Evolutionary conservation across 352 stramenopile genomes (phyloP).

Genomic region (Globisporangium mamillatum): DNA sequence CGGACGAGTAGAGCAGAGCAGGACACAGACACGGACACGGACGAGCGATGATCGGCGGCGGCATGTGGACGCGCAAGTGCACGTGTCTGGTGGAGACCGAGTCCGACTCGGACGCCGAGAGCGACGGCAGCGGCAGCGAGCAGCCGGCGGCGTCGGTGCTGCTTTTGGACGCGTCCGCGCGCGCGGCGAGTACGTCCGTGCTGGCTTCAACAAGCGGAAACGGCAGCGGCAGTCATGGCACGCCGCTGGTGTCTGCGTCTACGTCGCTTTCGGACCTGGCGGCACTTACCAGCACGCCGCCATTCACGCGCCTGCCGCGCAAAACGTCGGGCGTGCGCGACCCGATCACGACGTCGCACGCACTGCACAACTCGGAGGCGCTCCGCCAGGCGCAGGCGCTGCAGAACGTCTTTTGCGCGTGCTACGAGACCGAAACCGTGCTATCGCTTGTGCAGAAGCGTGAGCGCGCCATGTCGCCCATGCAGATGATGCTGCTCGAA

Average conservation of each 20-base stretch:
- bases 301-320: conserved; percentile 34
- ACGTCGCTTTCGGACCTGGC: conserved; percentile 1
- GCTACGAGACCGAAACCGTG: conserved; percentile 73
- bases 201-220: neutral
- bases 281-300: conserved; percentile 21
- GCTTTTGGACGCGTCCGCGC: neutral
- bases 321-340: conserved; percentile 43
- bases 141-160: conserved; percentile 5
- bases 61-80: conserved; percentile 46
- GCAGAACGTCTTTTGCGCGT: conserved; percentile 75
- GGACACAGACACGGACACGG: too few species aligned
- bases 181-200: neutral
- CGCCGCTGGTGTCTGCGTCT: conserved; percentile 6
- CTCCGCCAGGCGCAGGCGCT: conserved; percentile 55
- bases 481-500: conserved; percentile 66
- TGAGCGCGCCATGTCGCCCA: conserved; percentile 56
- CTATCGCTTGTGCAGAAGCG: conserved; percentile 53
- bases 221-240: neutral
- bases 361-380: conserved; percentile 70
- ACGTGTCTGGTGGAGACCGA: conserved; percentile 70
- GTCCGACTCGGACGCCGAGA: conserved; percentile 58
- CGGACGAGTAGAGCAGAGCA: neutral
- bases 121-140: conserved; percentile 45
- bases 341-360: conserved; percentile 59
- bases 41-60: neutral